Evolutionary conservation across 2,329 filamentous ascomycete species (phyloP), one percentile per base, ranked within the genome.

Genomic region (Zopfia rhizophila): DNA sequence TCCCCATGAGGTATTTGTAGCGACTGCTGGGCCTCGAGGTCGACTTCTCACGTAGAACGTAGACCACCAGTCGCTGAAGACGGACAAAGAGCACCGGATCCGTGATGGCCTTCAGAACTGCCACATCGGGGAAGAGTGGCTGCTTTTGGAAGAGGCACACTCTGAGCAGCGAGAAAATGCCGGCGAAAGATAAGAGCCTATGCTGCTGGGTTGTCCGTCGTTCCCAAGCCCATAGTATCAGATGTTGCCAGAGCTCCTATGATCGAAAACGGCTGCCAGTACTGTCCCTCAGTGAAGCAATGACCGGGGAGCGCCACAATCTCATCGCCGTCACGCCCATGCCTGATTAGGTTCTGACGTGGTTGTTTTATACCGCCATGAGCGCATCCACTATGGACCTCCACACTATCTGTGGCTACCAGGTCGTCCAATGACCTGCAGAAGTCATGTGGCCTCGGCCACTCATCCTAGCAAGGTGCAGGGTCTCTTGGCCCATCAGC

Each of bases 51-150:
- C 63, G 57, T 66, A 65, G 54, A 58, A 40, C 61, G 53, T 56
- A 63, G 60, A 55, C 57, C 55, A 62, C 53, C 48, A 50, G 53
- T 56, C 54, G 63, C 68, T 70, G 63, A 70, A 66, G 61, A 66
- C 67, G 68, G 69, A 72, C 69, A 72, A 72, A 70, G 68, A 54
- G 57, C 52, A 56, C 67, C 66, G 68, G 65, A 70, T 70, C 54
- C 61, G 68, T 69, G 53, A 56, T 61, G 56, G 60, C 51, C 58
- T 63, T 55, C 53, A 51, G 53, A 60, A 53, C 57, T 66, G 57
- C 66, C 63, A 63, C 63, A 56, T 62, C 49, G 43, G 59, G 60
- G 55, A 60, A 38, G 46, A 48, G 46, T 43, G 53, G 63, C 67
- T 69, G 68, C 56, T 72, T 72, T 68, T 65, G 63, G 63, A 56